These are phyloP conservation scores for Cenchrus purpureus DNA, from an alignment of 176 grass and related monocot genomes.

Conservation along the genomic window DNA sequence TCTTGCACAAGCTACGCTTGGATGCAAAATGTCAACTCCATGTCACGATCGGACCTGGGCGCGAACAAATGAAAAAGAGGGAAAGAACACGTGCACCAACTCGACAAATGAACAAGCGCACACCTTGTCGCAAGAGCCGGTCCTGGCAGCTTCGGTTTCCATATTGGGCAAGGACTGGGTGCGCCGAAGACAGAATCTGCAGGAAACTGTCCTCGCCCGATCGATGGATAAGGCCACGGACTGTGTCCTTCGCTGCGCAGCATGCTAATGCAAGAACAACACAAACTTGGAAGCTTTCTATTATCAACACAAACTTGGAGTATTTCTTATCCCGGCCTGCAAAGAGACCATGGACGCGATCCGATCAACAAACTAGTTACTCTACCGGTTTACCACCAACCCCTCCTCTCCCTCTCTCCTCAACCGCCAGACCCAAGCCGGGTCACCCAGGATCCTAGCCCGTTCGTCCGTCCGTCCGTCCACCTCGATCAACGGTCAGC, in stretches of 20 bases:
- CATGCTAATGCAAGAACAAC: neutral
- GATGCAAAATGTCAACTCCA: neutral
- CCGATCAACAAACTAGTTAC: slow-evolving; percentile 51
- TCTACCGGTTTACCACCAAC: neutral
- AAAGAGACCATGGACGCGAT: slow-evolving; percentile 37
- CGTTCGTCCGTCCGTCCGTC: slow-evolving; percentile 25
- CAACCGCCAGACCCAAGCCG: slow-evolving; percentile 6
- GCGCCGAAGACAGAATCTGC: neutral
- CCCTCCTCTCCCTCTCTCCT: neutral
- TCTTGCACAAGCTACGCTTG: neutral
- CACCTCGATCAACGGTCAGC: neutral
- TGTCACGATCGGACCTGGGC: neutral
- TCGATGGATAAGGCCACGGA: neutral
- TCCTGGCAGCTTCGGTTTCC: neutral
- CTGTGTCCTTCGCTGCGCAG: neutral
- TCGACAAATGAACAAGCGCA: too few species aligned
- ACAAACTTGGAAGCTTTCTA: neutral
- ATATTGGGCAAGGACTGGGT: neutral
- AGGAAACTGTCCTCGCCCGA: neutral
- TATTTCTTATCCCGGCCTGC: slow-evolving; percentile 6
- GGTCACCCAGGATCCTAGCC: neutral
- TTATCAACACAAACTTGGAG: too few species aligned
- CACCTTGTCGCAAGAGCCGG: neutral
- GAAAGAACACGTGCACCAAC: neutral
- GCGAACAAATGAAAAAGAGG: neutral